Base-by-base conservation (phyloP, 768 basidiomycete species). In the Mycena albidolilacea region DNA sequence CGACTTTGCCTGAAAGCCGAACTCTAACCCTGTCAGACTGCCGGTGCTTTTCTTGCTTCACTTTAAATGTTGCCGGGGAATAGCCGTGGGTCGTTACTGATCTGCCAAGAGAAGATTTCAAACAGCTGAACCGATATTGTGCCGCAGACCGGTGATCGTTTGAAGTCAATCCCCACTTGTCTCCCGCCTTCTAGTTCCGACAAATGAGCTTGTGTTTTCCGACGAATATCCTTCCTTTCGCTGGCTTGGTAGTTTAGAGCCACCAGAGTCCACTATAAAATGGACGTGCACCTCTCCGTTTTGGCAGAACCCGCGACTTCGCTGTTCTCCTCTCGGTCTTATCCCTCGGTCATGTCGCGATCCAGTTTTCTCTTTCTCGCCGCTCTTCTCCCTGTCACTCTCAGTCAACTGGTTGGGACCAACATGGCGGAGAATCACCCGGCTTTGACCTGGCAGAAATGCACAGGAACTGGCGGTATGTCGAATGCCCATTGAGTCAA, bases 351-450 rank as follows among this genome's bases (percentile, higher is more conserved):
- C n/a, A 67, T 67, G 65, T 64, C 63, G 60, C 60, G 60, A 23
- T 67, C 54, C 35, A 55, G 70, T 48, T 71, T 71, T 10, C 70
- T 71, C 64, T 41, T 61, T 12, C 58, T 71, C 57, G 72, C 72
- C 44, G 72, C 72, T 50, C 72, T 82, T 62, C 75, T 81, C 77
- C 77, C 85, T 58, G 77, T 81, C 69, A 84, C 76, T n/a, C 79
- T 79, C 73, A 87, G 79, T 72, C 88, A 89, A 78, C 85, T 86
- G 73, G 82, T 81, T 74, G 88, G 88, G 72, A 88, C 86, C 21
- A 76, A 81, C 64, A 81, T 78, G 1, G 80, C 88, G 11, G 88
- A 89, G 77, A 80, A 73, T 69, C 87, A 88, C 77, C 87, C 88
- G 15, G 55, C 79, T 21, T 79, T 89, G 50, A 78, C 83, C 39